These are phyloP conservation scores for Daedaleopsis sinensis DNA, from an alignment of 768 basidiomycete genomes.

Conservation along the genomic window DNA sequence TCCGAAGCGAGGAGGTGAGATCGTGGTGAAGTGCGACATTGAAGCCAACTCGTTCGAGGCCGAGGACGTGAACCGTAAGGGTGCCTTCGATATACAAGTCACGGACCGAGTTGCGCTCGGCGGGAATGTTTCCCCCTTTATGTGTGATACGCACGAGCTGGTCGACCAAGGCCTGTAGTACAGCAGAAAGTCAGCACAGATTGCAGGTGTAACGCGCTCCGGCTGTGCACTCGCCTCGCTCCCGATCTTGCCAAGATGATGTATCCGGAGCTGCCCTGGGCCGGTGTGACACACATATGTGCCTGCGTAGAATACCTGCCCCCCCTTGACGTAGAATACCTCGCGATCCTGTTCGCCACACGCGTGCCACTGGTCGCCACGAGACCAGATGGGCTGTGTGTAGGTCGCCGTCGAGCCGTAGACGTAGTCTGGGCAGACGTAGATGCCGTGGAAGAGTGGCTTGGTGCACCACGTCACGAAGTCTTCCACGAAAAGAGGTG, in stretches of 20 bases:
- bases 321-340: not conserved
- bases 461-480: not conserved
- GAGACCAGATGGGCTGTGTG: not conserved
- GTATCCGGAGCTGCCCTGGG: not conserved
- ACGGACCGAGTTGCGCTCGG: not conserved
- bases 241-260: not conserved
- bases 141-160: not conserved
- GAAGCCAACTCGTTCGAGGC: conserved; percentile 7
- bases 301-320: not conserved
- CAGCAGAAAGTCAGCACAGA: not conserved
- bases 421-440: not conserved
- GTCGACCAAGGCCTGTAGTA: not conserved
- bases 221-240: not conserved
- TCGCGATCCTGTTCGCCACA: conserved; percentile 5
- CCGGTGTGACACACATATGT: conserved; percentile 5
- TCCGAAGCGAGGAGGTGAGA: not conserved
- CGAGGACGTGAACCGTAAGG: not conserved
- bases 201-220: not conserved
- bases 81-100: not conserved
- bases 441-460: not conserved
- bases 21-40: not conserved
- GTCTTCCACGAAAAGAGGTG: not conserved
- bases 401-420: not conserved
- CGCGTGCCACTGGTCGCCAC: not conserved
- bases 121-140: not conserved